phyloP scores from a whole-genome alignment of 176 grass and related monocot species.

The Rhynchospora breviuscula region DNA sequence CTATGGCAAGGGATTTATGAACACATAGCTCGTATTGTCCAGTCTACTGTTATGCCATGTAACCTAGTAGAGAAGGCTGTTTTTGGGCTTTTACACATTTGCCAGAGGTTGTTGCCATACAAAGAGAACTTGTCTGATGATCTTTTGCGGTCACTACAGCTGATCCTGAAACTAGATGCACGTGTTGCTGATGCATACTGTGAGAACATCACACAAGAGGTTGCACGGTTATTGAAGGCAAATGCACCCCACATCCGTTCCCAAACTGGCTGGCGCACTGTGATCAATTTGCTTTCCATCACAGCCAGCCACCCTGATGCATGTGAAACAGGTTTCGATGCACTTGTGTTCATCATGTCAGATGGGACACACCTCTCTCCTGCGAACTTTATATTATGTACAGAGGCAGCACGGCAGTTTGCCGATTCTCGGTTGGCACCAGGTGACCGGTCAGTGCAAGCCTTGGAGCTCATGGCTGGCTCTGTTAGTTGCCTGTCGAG shows the following conservation, averaged over 20 bases:
- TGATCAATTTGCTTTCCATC: slow-evolving; percentile 81
- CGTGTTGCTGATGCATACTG: slow-evolving; percentile 99
- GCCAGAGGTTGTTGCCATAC: slow-evolving; percentile 88
- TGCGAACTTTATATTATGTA: slow-evolving; percentile 69
- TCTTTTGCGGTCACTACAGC: slow-evolving; percentile 74
- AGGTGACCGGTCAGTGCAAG: slow-evolving; percentile 73
- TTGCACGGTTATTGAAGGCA: slow-evolving; percentile 75
- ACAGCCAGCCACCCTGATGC: slow-evolving; percentile 96
- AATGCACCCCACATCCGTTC: slow-evolving; percentile 88
- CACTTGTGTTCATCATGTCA: slow-evolving; percentile 83
- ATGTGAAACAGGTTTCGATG: slow-evolving; percentile 92
- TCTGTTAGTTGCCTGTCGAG: slow-evolving; percentile 67
- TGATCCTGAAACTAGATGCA: slow-evolving; percentile 94
- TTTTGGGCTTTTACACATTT: slow-evolving; percentile 86
- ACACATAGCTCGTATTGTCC: slow-evolving; percentile 90
- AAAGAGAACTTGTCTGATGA: slow-evolving; percentile 92
- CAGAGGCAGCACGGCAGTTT: slow-evolving; percentile 89
- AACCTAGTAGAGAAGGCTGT: slow-evolving; percentile 96
- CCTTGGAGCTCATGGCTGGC: slow-evolving; percentile 79
- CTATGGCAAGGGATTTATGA: slow-evolving; percentile 90
- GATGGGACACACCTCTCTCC: slow-evolving; percentile 78
- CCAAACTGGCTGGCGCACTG: slow-evolving; percentile 92
- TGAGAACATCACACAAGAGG: slow-evolving; percentile 93
- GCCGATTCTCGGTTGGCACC: slow-evolving; percentile 83
- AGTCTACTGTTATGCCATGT: slow-evolving; percentile 93